Conservation (phyloP, 768 basidiomycete species). For the Suillus tomentosus region DNA sequence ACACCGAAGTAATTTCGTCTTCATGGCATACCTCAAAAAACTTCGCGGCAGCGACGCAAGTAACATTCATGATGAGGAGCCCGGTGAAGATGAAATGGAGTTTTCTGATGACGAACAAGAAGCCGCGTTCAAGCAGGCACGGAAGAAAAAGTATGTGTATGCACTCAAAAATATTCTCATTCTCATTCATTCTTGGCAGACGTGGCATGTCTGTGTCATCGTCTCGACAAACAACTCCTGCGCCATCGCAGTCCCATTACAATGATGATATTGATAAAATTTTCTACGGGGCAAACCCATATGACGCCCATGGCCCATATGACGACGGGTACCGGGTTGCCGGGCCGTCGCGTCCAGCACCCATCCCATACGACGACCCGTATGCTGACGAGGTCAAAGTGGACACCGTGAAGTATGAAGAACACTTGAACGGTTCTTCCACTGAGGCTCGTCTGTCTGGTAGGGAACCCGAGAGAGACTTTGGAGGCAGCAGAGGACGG, state of each 20-base stretch:
- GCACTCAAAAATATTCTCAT: slow-evolving; percentile 8
- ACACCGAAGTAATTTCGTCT: slow-evolving; percentile 79
- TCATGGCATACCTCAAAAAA: slow-evolving; percentile 66
- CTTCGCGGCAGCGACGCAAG: slow-evolving; percentile 92
- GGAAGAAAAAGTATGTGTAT: slow-evolving; percentile 58
- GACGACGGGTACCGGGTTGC: slow-evolving; percentile 59
- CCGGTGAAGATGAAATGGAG: slow-evolving; percentile 85
- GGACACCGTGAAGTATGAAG: slow-evolving; percentile 20
- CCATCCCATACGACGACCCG: slow-evolving; percentile 79
- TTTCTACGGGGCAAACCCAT: slow-evolving; percentile 58
- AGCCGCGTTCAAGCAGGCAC: slow-evolving; percentile 60
- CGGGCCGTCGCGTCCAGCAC: slow-evolving; percentile 62
- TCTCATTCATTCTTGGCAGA: slow-evolving; percentile 34
- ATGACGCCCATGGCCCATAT: slow-evolving; percentile 67
- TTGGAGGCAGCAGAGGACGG: slow-evolving; percentile 24
- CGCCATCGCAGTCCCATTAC: slow-evolving; percentile 53
- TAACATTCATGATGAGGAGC: slow-evolving; percentile 94
- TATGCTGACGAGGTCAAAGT: slow-evolving; percentile 54
- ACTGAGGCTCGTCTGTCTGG: background rate
- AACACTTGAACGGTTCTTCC: background rate
- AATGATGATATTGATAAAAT: slow-evolving; percentile 49
- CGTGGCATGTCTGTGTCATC: slow-evolving; percentile 54
- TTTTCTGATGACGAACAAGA: slow-evolving; percentile 97
- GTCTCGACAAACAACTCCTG: slow-evolving; percentile 58
- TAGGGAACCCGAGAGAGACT: background rate